Percentiles rank a stretch among this genome's conserved stretches.
These are phyloP conservation scores for Priceomyces castillae DNA, from an alignment of 805 yeast species.

Conservation along the genomic window DNA sequence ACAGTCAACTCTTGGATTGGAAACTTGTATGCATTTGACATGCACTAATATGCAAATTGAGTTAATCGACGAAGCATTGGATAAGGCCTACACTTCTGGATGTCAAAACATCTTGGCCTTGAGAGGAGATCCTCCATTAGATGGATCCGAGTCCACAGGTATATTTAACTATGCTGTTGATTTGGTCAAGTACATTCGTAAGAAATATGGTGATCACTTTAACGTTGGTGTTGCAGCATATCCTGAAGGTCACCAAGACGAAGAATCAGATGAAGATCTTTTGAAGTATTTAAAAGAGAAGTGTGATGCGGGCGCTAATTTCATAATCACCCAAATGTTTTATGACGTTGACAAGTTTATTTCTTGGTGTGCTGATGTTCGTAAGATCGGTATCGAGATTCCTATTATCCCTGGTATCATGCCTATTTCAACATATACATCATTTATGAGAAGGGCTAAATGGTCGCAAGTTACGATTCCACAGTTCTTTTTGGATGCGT, in stretches of 20 bases:
- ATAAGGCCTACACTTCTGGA: constrained; percentile 83
- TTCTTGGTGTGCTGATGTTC: constrained; percentile 70
- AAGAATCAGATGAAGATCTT: constrained; percentile 46
- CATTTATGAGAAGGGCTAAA: constrained; percentile 87
- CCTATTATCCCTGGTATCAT: constrained; percentile 97
- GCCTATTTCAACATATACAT: constrained; percentile 96
- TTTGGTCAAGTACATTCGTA: constrained; percentile 70
- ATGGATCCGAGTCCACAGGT: constrained; percentile 71
- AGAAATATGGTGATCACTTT: constrained; percentile 81
- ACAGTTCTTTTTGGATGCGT: constrained; percentile 57
- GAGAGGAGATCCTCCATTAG: constrained; percentile 91
- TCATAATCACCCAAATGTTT: constrained; percentile 95
- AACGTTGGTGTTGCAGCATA: constrained; percentile 96
- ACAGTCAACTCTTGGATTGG: constrained; percentile 85
- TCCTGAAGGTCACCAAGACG: constrained; percentile 97
- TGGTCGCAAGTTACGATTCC: constrained; percentile 92
- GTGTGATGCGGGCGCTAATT: constrained; percentile 91
- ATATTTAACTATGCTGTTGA: constrained; percentile 89
- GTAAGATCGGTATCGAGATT: constrained; percentile 68
- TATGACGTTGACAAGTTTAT: constrained; percentile 88
- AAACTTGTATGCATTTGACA: constrained; percentile 97
- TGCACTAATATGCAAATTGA: constrained; percentile 90
- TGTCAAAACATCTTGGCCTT: constrained; percentile 93
- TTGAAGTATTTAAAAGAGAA: constrained; percentile 75
- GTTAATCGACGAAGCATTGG: constrained; percentile 79